These are phyloP conservation scores for Arthroderma sp. DNA, from an alignment of 2,329 filamentous ascomycete genomes.

Conservation along the genomic window DNA sequence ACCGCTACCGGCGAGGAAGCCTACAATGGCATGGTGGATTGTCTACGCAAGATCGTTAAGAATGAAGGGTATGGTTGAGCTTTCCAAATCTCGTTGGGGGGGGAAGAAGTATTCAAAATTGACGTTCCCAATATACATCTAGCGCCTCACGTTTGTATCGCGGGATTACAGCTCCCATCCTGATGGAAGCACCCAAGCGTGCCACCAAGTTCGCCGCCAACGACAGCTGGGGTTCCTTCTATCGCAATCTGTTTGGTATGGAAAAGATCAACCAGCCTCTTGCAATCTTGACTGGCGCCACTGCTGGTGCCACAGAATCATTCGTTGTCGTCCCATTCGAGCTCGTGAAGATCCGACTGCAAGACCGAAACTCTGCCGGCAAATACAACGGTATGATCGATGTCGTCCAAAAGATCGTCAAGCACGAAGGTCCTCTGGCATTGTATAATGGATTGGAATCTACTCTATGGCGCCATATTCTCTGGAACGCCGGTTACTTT, in stretches of 20 bases:
- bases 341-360: constrained; percentile 93
- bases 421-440: constrained; percentile 68
- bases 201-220: constrained; percentile 99
- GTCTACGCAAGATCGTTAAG: constrained; percentile 91
- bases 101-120: neutral
- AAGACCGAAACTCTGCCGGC: constrained; percentile 84
- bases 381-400: constrained; percentile 46
- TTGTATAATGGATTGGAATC: constrained; percentile 96
- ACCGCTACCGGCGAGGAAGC: constrained; percentile 56
- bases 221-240: constrained; percentile 94
- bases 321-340: constrained; percentile 98
- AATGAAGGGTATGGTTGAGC: constrained; percentile 64
- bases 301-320: constrained; percentile 86
- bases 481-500: constrained; percentile 95
- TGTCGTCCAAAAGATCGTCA: constrained; percentile 54
- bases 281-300: constrained; percentile 84
- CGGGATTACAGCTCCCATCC: constrained; percentile 85
- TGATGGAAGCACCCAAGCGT: constrained; percentile 95
- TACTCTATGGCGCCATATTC: constrained; percentile 87
- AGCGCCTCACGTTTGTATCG: constrained; percentile 86
- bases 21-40: constrained; percentile 97
- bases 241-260: constrained; percentile 72
- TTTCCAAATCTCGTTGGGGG: neutral
- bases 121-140: constrained; percentile 1
- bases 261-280: constrained; percentile 83